A percentile compares a stretch with the other conserved stretches of the same genome.
These are phyloP conservation scores for Aspergillus sp. DNA, from an alignment of 2,329 filamentous ascomycete genomes.

Conservation along the genomic window DNA sequence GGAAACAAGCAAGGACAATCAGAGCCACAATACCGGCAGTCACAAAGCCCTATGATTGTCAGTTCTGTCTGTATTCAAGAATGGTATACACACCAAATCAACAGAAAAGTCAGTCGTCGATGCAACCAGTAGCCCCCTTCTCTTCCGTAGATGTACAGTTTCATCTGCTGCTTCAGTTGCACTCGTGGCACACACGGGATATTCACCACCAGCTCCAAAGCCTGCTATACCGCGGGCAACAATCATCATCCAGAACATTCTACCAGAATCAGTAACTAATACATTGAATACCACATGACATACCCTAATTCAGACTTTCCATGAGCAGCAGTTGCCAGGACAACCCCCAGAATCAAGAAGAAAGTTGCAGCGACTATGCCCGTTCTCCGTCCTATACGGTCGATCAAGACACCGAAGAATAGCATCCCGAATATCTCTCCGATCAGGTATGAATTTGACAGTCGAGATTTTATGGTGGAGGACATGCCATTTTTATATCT, in stretches of 20 bases:
- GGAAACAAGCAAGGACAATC: slow-evolving; percentile 20
- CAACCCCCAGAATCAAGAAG: slow-evolving; percentile 44
- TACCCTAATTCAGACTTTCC: slow-evolving; percentile 34
- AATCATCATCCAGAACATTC: slow-evolving; percentile 50
- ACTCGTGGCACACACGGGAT: slow-evolving; percentile 23
- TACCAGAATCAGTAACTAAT: slow-evolving; percentile 2
- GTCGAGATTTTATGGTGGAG: slow-evolving; percentile 42
- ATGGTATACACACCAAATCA: slow-evolving; percentile 12
- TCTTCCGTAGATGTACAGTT: slow-evolving; percentile 12
- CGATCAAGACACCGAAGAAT: slow-evolving; percentile 48
- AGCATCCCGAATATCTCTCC: slow-evolving; percentile 56
- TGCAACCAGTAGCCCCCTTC: slow-evolving; percentile 21
- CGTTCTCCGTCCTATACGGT: slow-evolving; percentile 47
- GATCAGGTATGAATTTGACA: slow-evolving; percentile 53
- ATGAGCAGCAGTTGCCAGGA: slow-evolving; percentile 43
- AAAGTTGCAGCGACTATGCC: slow-evolving; percentile 45
- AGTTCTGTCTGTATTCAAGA: too few relatives aligned
- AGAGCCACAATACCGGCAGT: slow-evolving; percentile 17
- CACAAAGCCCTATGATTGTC: slow-evolving; percentile 16
- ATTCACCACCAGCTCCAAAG: slow-evolving; percentile 39
- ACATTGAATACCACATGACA: neutral
- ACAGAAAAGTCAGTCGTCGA: slow-evolving; percentile 20
- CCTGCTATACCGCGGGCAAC: slow-evolving; percentile 19
- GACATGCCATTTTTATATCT: slow-evolving; percentile 28
- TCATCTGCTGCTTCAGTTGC: slow-evolving; percentile 23